Base-by-base conservation (phyloP, 768 basidiomycete genomes). In the Leucocoprinus birnbaumii region DNA sequence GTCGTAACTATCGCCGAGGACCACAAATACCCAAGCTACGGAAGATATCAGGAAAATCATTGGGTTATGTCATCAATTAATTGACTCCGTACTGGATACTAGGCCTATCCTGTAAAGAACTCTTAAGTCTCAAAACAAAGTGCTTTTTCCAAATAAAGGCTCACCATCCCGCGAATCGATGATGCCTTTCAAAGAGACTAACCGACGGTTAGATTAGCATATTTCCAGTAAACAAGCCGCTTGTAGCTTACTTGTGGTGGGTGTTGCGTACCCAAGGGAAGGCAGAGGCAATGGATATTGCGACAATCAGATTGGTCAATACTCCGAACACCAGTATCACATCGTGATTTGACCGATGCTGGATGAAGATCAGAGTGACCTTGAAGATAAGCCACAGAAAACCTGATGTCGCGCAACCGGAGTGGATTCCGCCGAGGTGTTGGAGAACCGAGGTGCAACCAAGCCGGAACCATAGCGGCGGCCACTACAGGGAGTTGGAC, bases 361-460 rank as follows among this genome's bases (percentile, higher is more conserved):
- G 63, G 31, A 73, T 74, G 63, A 82, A 79, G 27, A 85, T 79
- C 31, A 75, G 68, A 37, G 78, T 72, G 41, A 89, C 69, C 63
- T 80, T 80, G 60, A 82, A 82, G 47, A 89, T 70, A 43, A 91
- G 76, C 89, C 89, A 91, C 14, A 79, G 71, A 54, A 87, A 80
- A 46, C 87, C 89, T 27, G 89, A 89, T 22, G 79, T 70, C 2
- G 88, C 88, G 66, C 90, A 91, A 25, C 89, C 88, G n/a, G 85
- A 86, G 63, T 92, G 90, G 59, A 91, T 89, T 19, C 90, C 90
- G 4, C 90, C 90, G 13, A 92, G 79, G 65, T 92, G 90, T 73
- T 87, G 77, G 19, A 91, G 75, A 4, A 82, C 75, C 16, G 88
- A 89, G 6, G 89, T 91, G 65, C 85, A 88, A 26, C 72, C 85